Base-by-base conservation (phyloP, 257 asterid species). In the Nicotiana tabacum region DNA sequence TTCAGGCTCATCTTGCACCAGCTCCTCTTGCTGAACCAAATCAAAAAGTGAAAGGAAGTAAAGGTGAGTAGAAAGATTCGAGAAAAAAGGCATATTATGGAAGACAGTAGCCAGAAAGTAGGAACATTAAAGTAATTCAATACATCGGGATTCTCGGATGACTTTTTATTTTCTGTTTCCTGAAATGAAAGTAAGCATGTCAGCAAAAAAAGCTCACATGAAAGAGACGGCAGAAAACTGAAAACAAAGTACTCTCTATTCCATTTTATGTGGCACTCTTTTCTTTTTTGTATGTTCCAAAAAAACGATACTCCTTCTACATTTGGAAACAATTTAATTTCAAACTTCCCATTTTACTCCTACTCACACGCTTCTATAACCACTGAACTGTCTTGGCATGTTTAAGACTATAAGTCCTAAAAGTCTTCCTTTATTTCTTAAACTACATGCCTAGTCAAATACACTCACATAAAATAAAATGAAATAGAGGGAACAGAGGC, bases 161-260 rank as follows among this genome's bases (percentile, higher is more conserved):
- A 27, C 60, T 82, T 69, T 81, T 24, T 46, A 57, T 30, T 66
- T 74, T 81, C 66, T 39, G 80, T 78, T 24, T 61, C 87, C 85
- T 84, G 82, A 18, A 82, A 68, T 2, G 27, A 48, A 66, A 10
- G 56, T 30, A 58, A 56, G 33, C 39, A 81, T 24, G 64, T 51
- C 64, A 27, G 46, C 43, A 51, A 67, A 48, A 76, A 51, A 27
- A 27, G 80, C 46, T 15, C 15, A 16, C 24, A 27, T 27, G 64
- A 76, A 76, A 13, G 80, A 29, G 61, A 76, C 9, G 18, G 64
- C 80, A 76, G 80, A 76, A 35, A 76, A 76, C 43, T 16, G 64
- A 51, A 72, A 46, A 51, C 46, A 76, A 76, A 48, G 61, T 79
- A 62, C 76, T 60, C 15, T 72, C 33, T 46, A 11, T 43, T 72